A percentile compares a stretch with the other conserved stretches of the same genome.
phyloP scores from a whole-genome alignment of 2,329 filamentous ascomycete species.

The Aureobasidium sp. region DNA sequence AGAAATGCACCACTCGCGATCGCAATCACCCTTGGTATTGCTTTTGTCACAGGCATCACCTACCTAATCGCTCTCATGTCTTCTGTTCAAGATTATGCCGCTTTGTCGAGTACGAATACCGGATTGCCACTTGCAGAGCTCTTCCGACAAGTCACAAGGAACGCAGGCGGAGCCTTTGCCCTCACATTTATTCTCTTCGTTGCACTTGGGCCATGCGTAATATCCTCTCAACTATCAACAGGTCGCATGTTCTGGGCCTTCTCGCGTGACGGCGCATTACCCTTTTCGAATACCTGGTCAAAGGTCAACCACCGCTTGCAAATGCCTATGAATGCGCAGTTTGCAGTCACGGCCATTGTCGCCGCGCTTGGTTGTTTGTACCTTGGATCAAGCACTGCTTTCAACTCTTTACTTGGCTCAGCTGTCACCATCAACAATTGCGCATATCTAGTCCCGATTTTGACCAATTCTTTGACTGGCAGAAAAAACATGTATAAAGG shows the following conservation, averaged over 20 bases:
- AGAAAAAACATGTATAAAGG: conserved; percentile 6
- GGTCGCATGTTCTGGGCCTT: conserved; percentile 36
- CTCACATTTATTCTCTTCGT: conserved; percentile 36
- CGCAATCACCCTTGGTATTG: conserved; percentile 42
- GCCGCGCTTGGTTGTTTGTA: conserved; percentile 16
- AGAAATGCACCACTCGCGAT: conserved; percentile 44
- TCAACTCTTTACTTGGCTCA: conserved; percentile 12
- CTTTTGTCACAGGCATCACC: conserved; percentile 39
- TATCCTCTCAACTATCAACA: conserved; percentile 29
- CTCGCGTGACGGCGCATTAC: conserved; percentile 32
- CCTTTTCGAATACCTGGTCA: conserved; percentile 8
- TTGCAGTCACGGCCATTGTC: conserved; percentile 12
- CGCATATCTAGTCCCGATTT: conserved; percentile 1
- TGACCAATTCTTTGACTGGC: conserved; percentile 1
- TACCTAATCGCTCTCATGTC: conserved; percentile 49
- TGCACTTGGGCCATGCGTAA: conserved; percentile 34
- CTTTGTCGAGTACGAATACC: conserved; percentile 19
- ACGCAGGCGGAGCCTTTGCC: conserved; percentile 34
- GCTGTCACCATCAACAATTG: conserved; percentile 6
- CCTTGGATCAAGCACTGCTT: conserved; percentile 13
- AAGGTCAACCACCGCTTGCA: neutral
- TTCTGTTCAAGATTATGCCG: conserved; percentile 40
- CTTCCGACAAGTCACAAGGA: conserved; percentile 36
- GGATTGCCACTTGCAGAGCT: conserved; percentile 39
- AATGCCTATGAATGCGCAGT: conserved; percentile 14